A percentile compares a stretch with the other conserved stretches of the same genome.
Conservation (phyloP, 805 yeast species). For the Aciculoconidium aculeatum region DNA sequence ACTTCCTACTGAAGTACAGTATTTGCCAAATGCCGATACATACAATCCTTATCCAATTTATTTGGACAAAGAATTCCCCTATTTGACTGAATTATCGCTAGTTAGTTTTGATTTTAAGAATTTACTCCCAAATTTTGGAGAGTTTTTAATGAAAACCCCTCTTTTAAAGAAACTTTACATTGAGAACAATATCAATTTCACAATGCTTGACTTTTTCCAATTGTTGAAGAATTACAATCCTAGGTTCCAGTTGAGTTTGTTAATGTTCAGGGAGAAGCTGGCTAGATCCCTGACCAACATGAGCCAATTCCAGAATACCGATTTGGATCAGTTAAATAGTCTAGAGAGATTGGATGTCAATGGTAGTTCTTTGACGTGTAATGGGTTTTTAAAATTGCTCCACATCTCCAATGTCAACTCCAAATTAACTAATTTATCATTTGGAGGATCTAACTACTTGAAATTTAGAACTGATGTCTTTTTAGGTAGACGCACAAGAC, state of each 20-base stretch:
- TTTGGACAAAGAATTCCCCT: constrained; percentile 15
- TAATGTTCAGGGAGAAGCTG: constrained; percentile 27
- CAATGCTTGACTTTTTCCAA: constrained; percentile 22
- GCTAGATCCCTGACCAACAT: constrained; percentile 18
- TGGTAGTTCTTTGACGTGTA: constrained; percentile 9
- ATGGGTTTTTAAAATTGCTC: constrained; percentile 10
- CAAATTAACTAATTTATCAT: constrained; percentile 2
- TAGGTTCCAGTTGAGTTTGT: constrained; percentile 16
- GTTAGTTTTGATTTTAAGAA: constrained; percentile 28
- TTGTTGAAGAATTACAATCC: constrained; percentile 26
- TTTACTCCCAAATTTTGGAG: constrained; percentile 21
- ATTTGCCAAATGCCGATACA: constrained; percentile 11
- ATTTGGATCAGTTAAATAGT: constrained; percentile 18
- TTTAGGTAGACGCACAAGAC: constrained; percentile 1
- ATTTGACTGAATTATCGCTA: constrained; percentile 20
- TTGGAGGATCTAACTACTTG: constrained; percentile 10
- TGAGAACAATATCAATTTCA: constrained; percentile 29
- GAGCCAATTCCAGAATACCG: constrained; percentile 18
- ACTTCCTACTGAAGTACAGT: constrained; percentile 7
- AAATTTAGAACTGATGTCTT: constrained; percentile 12
- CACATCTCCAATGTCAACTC: constrained; percentile 5
- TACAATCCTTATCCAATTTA: constrained; percentile 23
- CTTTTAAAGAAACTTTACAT: constrained; percentile 18
- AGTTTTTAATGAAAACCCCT: constrained; percentile 15
- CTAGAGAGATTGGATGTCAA: constrained; percentile 26